phyloP scores from a whole-genome alignment of 805 yeast genomes.

The Yamadazyma sp. region DNA sequence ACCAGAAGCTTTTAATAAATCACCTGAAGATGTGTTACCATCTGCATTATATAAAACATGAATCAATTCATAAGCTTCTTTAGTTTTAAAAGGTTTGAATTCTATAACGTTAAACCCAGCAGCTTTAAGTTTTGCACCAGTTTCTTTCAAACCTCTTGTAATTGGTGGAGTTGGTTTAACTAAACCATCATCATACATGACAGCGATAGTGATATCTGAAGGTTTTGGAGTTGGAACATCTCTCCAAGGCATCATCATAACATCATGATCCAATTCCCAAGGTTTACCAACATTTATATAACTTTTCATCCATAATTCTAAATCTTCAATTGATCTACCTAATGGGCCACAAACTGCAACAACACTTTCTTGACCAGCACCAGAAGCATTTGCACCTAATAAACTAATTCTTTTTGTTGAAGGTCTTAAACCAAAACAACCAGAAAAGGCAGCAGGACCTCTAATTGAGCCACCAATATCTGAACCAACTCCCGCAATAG shows the following conservation, averaged over 20 bases:
- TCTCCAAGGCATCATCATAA: conserved; percentile 53
- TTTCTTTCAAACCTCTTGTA: conserved; percentile 51
- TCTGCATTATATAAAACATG: conserved; percentile 58
- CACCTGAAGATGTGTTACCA: conserved; percentile 57
- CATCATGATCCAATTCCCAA: conserved; percentile 50
- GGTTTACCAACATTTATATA: conserved; percentile 64
- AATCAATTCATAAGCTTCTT: conserved; percentile 60
- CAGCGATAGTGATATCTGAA: conserved; percentile 52
- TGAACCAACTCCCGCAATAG: conserved; percentile 38
- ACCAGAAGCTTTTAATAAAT: conserved; percentile 53
- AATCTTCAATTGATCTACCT: conserved; percentile 60
- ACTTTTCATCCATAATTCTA: conserved; percentile 65
- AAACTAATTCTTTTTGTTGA: conserved; percentile 33
- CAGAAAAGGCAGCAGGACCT: conserved; percentile 41
- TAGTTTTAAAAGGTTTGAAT: conserved; percentile 55
- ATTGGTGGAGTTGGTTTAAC: conserved; percentile 70
- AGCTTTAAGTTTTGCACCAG: conserved; percentile 49
- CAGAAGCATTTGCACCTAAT: conserved; percentile 47
- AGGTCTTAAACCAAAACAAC: conserved; percentile 40
- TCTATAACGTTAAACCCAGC: conserved; percentile 58
- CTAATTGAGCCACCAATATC: conserved; percentile 46
- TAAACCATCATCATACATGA: conserved; percentile 60
- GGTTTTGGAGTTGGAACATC: conserved; percentile 39
- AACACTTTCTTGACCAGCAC: conserved; percentile 63
- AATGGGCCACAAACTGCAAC: conserved; percentile 67